Evolutionary conservation across 2,329 filamentous ascomycete species (phyloP).

Genomic region (Venturia pyrina): DNA sequence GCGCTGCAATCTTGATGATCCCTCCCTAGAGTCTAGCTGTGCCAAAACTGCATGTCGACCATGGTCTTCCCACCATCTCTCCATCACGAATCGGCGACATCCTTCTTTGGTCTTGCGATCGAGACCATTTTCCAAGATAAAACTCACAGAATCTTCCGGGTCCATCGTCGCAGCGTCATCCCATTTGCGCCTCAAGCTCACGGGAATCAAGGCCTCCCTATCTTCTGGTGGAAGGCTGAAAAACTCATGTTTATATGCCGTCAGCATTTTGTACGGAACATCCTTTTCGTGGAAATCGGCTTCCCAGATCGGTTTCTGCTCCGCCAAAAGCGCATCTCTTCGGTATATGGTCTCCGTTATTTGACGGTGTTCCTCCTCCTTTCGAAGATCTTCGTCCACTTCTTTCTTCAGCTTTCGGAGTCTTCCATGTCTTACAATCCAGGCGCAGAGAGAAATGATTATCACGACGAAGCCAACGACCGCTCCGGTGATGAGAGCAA

Average conservation of each 20-base stretch:
- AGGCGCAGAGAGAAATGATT: neutral
- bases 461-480: neutral
- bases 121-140: too few relatives aligned
- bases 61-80: neutral
- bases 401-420: neutral
- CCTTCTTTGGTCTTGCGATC: neutral
- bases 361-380: neutral
- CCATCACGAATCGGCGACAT: neutral
- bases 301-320: neutral
- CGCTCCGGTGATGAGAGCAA: neutral
- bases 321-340: neutral
- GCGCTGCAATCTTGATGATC: neutral
- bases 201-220: neutral
- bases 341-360: neutral
- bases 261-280: neutral
- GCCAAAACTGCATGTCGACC: neutral
- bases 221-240: neutral
- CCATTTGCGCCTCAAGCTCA: neutral
- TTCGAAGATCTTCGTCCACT: neutral
- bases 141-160: neutral
- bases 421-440: neutral
- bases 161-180: neutral
- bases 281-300: neutral
- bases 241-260: neutral
- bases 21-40: neutral